phyloP scores from a whole-genome alignment of 2,329 filamentous ascomycete genomes.

The Penicillium sp. region DNA sequence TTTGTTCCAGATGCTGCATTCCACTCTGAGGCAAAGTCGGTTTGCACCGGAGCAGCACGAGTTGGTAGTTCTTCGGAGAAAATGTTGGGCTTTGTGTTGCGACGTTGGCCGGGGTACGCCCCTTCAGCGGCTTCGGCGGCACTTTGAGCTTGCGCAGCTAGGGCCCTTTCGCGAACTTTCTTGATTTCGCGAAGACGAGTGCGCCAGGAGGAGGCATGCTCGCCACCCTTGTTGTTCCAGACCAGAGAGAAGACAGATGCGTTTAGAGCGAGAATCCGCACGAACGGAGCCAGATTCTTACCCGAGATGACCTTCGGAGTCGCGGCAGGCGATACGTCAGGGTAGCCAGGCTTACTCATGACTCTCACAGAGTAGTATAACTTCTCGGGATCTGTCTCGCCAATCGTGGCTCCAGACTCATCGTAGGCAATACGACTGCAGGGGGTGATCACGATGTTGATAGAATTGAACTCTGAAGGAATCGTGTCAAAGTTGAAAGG shows the following conservation, averaged over 20 bases:
- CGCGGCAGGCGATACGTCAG: conserved; percentile 86
- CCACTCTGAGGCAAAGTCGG: conserved; percentile 46
- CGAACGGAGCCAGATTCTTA: conserved; percentile 80
- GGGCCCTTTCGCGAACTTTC: conserved; percentile 69
- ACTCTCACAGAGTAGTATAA: conserved; percentile 88
- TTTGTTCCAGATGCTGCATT: conserved; percentile 46
- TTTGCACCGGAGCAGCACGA: conserved; percentile 41
- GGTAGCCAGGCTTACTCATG: conserved; percentile 85
- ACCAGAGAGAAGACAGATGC: conserved; percentile 91
- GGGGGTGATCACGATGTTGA: conserved; percentile 94
- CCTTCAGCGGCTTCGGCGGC: conserved; percentile 39
- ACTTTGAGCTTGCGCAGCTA: conserved; percentile 38
- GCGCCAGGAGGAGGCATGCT: conserved; percentile 89
- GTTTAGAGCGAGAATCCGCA: conserved; percentile 87
- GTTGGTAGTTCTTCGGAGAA: conserved; percentile 44
- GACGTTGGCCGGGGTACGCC: conserved; percentile 41
- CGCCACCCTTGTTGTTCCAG: conserved; percentile 76
- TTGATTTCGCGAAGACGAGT: conserved; percentile 85
- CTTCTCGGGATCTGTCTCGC: conserved; percentile 40
- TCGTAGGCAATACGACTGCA: conserved; percentile 56
- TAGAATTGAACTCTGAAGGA: conserved; percentile 92
- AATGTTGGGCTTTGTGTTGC: conserved; percentile 48
- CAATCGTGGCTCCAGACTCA: conserved; percentile 47
- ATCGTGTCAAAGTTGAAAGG: conserved; percentile 91
- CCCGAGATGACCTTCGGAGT: conserved; percentile 88